Base-by-base conservation (phyloP, 2,329 filamentous ascomycete species). In the Pezicula radicicola region DNA sequence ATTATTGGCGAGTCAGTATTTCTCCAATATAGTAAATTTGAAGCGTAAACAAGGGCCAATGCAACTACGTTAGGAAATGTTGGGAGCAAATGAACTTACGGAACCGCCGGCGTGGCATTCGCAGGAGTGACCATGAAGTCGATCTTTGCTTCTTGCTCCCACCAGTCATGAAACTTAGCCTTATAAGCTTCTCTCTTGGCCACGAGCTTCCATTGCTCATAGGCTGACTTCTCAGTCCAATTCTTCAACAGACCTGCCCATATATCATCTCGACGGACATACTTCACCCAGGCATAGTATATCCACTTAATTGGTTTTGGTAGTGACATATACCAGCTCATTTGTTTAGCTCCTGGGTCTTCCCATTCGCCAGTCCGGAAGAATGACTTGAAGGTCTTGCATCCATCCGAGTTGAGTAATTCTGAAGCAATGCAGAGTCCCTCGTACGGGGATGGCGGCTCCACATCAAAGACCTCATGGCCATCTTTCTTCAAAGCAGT, bases 271-370 rank as follows among this genome's bases (percentile, higher is more conserved):
- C 84, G 73, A 49, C 84, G 82, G 55, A 97, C 75, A 67, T 96
- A 95, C 63, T 87, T 87, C n/a, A 94, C 86, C 80, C 88, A 97
- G 6, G 91, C 80, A 67, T 91, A 94, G 73, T 96, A 90, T n/a
- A 94, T 63, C 68, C 88, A 95, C 67, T 91, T 90, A 60, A 96
- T 65, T 4, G 87, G 83, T 6, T 84, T 75, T 13, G 90, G 87
- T 13, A 96, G 78, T 40, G 75, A 76, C 74, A 91, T 90, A 65
- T 92, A 84, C 60, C 79, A 83, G 49, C 81, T 77, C 75, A 97
- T 84, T 67, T 92, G 87, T 21, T 77, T 77, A 2, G 89, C 90
- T 15, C 92, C 92, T 0, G 79, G 71, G 65, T 97, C 92, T 55
- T 89, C 87, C 72, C 83, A 85, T 68, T 97, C 93, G 36, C 89